Base-by-base conservation (phyloP, 306 rosid genomes). In the Hippophae rhamnoides region DNA sequence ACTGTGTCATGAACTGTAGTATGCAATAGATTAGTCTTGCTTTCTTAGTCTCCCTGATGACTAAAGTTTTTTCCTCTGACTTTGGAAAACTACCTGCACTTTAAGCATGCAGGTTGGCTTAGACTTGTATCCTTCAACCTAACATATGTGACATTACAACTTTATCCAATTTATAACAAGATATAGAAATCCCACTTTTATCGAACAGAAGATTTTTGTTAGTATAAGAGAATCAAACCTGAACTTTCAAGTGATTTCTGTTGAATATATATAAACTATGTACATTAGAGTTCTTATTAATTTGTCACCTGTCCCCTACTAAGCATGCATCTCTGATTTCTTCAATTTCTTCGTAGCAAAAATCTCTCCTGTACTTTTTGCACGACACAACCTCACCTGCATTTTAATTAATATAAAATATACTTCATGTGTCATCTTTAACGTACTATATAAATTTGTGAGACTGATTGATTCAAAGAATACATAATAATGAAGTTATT, bases 261-360 rank as follows among this genome's bases (percentile, higher is more conserved):
- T 4, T 2, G 43, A 58, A 47, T 47, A 48, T 27, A 43, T 48
- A 41, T 13, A 53, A 25, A 43, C 55, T 47, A 14, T 10, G 27
- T 13, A 43, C 1, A 13, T 9, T 8, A 7, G 25, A 49, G 18
- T 40, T 47, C 52, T 10, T 3, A 58, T 10, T 54, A 41, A 62
- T 3, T 38, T 14, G 2, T 62, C 76, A 93, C 99, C 99, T 93
- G 99, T 61, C 99, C 99, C n/a, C 99, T 97, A 70, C 95, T 88
- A 78, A 93, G 99, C 99, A 93, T 93, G 99, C 99, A 93, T 93
- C 58, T 93, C 99, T 43, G 89, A 93, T 65, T 93, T 93, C 86
- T 84, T 93, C 81, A 93, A 69, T 76, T 93, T 93, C 89, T 93
- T 93, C 99, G 84, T 84, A 51, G 97, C 99, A 58, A 69, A 93